Evolutionary conservation across 192 early-diverging fungal genomes (phyloP).

Genomic region (Gamsiella multidivaricata): DNA sequence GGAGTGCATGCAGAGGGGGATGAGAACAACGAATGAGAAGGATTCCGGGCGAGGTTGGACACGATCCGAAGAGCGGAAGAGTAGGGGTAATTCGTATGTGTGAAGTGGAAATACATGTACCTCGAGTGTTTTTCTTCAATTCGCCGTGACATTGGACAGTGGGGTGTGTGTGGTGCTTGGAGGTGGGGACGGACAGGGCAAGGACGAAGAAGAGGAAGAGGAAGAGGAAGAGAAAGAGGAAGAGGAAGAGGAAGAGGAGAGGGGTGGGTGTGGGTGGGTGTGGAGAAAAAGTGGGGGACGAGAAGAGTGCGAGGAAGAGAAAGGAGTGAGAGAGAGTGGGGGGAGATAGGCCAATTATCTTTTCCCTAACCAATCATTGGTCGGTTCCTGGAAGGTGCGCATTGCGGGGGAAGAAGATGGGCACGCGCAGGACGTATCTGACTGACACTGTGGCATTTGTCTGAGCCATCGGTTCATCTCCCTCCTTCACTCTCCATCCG

Average conservation of each 20-base stretch:
- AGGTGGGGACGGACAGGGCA: background rate
- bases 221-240: background rate
- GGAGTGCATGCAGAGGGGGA: too few species aligned
- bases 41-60: too few species aligned
- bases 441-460: background rate
- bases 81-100: too few species aligned
- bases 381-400: background rate
- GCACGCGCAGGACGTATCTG: background rate
- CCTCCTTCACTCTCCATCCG: background rate
- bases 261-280: background rate
- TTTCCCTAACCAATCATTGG: too few species aligned
- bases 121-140: constrained; percentile 55
- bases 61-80: too few species aligned
- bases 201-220: background rate
- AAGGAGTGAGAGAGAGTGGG: background rate
- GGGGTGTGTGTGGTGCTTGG: constrained; percentile 3
- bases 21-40: too few species aligned
- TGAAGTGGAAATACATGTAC: constrained; percentile 7
- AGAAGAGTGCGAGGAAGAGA: background rate
- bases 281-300: background rate
- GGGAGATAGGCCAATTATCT: background rate
- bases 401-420: background rate
- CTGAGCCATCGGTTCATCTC: background rate
- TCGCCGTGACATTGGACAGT: constrained; percentile 45
- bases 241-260: background rate